phyloP scores from a whole-genome alignment of 106 monocot species.

The Hemerocallis citrina region DNA sequence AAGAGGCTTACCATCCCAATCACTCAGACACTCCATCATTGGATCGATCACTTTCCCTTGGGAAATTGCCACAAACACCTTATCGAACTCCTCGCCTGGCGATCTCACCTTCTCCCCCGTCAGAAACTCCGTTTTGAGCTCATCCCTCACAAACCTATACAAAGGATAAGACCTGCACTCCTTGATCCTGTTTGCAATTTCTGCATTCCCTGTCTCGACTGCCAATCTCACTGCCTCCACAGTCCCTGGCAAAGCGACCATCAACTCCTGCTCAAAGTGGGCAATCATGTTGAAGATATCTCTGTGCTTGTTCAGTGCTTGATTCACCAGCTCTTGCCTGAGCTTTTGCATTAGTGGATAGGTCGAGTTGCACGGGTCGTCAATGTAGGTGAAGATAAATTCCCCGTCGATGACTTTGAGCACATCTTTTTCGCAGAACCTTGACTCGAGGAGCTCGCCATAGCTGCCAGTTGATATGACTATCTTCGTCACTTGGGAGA shows the following conservation, averaged over 20 bases:
- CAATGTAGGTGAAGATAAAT: conserved; percentile 27
- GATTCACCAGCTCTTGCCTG: conserved; percentile 28
- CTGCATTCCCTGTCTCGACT: conserved; percentile 1
- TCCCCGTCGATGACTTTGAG: conserved; percentile 23
- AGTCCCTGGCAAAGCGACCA: conserved; percentile 1
- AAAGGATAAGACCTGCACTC: conserved; percentile 34
- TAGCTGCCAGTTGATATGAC: conserved; percentile 11
- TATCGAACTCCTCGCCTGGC: conserved; percentile 18
- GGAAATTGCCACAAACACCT: conserved; percentile 18
- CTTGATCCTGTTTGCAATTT: conserved; percentile 6
- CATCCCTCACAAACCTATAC: conserved; percentile 27
- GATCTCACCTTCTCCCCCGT: conserved; percentile 24
- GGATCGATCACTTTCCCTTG: conserved; percentile 23
- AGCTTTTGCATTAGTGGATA: conserved; percentile 35
- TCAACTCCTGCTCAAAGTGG: conserved; percentile 13
- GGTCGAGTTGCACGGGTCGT: conserved; percentile 22
- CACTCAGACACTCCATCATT: conserved; percentile 22
- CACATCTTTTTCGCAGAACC: conserved; percentile 31
- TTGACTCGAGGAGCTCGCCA: conserved; percentile 15
- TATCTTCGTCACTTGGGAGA: conserved; percentile 20
- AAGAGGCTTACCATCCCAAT: conserved; percentile 25
- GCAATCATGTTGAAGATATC: conserved; percentile 15
- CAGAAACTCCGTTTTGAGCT: conserved; percentile 9
- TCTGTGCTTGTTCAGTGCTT: conserved; percentile 23
- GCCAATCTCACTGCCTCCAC: conserved; percentile 6